A percentile compares a stretch with the other conserved stretches of the same genome.
phyloP scores from a whole-genome alignment of 75 land plant genomes.

The Ceratopteris richardii region DNA sequence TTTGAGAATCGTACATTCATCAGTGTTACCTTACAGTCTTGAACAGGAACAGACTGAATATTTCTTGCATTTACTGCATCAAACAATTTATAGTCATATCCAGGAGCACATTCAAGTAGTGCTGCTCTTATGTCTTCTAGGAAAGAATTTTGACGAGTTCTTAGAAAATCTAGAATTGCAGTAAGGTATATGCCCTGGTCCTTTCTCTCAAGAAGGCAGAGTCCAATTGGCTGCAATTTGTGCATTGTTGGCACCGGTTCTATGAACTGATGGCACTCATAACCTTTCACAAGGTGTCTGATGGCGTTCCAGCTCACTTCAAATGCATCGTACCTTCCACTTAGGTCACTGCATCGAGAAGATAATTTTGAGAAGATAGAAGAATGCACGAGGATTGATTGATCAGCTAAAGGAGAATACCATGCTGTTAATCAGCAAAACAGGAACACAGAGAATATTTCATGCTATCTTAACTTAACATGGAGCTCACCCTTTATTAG shows the following conservation, averaged over 20 bases:
- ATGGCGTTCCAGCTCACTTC: slow-evolving; percentile 17
- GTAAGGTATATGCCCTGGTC: slow-evolving; percentile 21
- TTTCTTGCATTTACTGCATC: background rate
- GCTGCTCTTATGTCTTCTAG: slow-evolving; percentile 4
- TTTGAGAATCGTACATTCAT: too few species aligned
- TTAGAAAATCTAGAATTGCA: slow-evolving; percentile 16
- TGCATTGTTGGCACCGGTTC: slow-evolving; percentile 10
- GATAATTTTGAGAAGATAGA: too few species aligned
- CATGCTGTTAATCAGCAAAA: too few species aligned
- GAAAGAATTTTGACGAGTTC: slow-evolving; percentile 12
- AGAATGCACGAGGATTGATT: too few species aligned
- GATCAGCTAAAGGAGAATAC: too few species aligned
- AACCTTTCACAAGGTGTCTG: slow-evolving; percentile 12
- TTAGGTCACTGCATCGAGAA: background rate
- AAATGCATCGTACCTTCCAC: slow-evolving; percentile 8
- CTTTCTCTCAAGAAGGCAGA: slow-evolving; percentile 19
- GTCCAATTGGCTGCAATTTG: slow-evolving; percentile 5
- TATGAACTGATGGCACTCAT: slow-evolving; percentile 15
- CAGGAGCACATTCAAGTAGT: background rate
- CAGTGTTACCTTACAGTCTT: slow-evolving; percentile 15
- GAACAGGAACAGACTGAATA: slow-evolving; percentile 4
- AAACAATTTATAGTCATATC: background rate
- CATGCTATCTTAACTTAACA: too few species aligned
- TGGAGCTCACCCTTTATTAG: slow-evolving; percentile 8
- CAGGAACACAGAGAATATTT: too few species aligned